Evolutionary conservation across 495 filamentous ascomycete species (phyloP).

Genomic region (Tuber microsphaerosporum): DNA sequence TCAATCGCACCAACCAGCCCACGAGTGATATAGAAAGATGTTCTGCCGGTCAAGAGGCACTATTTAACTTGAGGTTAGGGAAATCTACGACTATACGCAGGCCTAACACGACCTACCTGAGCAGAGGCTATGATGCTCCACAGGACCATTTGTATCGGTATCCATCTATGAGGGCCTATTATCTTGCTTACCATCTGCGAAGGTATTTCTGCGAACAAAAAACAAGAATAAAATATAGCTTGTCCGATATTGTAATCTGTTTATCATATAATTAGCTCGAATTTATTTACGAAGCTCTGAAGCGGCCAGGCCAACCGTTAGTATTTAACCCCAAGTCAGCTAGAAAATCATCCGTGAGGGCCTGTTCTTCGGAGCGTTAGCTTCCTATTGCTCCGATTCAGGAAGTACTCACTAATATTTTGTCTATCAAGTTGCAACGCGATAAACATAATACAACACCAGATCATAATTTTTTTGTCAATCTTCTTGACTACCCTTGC

Average conservation of each 20-base stretch:
- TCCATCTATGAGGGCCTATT: constrained; percentile 77
- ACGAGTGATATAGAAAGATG: constrained; percentile 58
- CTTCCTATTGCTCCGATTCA: background rate
- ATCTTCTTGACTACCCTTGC: constrained; percentile 60
- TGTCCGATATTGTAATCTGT: constrained; percentile 65
- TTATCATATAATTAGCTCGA: background rate
- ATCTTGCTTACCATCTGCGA: constrained; percentile 67
- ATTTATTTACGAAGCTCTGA: background rate
- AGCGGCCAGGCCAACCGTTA: constrained; percentile 47
- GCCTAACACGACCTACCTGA: constrained; percentile 11
- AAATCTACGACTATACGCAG: background rate
- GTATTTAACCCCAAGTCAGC: constrained; percentile 54
- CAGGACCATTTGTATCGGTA: constrained; percentile 70
- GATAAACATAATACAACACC: constrained; percentile 74
- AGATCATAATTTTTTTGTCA: constrained; percentile 46
- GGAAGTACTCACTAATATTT: constrained; percentile 50
- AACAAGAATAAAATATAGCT: constrained; percentile 61
- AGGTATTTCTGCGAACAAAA: constrained; percentile 63
- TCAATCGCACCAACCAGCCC: constrained; percentile 66
- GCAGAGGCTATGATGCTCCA: constrained; percentile 63
- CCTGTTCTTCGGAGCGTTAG: constrained; percentile 46
- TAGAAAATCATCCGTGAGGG: constrained; percentile 65
- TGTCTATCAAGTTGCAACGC: constrained; percentile 73
- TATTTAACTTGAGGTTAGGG: constrained; percentile 8
- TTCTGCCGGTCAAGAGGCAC: constrained; percentile 42